A percentile compares a stretch with the other conserved stretches of the same genome.
Evolutionary conservation across 768 basidiomycete species (phyloP).

Genomic region (Trametes cingulata): DNA sequence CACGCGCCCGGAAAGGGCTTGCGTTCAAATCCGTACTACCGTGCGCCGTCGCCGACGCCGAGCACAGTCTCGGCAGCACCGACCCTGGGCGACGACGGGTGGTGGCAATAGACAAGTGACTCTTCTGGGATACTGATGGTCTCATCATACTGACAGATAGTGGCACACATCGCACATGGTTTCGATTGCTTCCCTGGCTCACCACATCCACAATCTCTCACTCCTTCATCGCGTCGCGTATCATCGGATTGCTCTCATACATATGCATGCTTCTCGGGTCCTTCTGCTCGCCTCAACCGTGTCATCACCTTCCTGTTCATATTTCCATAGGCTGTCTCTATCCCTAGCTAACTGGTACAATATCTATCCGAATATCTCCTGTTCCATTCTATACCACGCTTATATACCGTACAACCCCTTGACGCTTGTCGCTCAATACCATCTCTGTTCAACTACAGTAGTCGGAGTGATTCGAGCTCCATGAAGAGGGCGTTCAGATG

Average conservation of each 20-base stretch:
- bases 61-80: conserved; percentile 74
- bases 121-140: not conserved
- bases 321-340: too few species aligned
- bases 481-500: too few species aligned
- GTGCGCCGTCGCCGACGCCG: conserved; percentile 68
- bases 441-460: not conserved
- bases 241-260: conserved; percentile 19
- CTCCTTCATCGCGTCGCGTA: conserved; percentile 1
- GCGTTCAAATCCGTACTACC: conserved; percentile 34
- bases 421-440: not conserved
- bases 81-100: conserved; percentile 73
- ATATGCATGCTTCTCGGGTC: conserved; percentile 18
- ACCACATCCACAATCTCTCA: not conserved
- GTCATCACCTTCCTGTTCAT: not conserved
- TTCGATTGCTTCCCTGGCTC: not conserved
- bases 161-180: not conserved
- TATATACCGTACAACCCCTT: conserved; percentile 13
- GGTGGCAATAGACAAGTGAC: conserved; percentile 57
- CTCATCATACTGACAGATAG: not conserved
- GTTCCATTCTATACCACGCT: conserved; percentile 6
- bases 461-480: too few species aligned
- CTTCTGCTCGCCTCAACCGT: not conserved
- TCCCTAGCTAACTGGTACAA: not conserved
- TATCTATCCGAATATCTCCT: conserved; percentile 3
- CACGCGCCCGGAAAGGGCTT: conserved; percentile 35